Evolutionary conservation across 352 stramenopile species (phyloP).

Genomic region (Peronospora destructor): DNA sequence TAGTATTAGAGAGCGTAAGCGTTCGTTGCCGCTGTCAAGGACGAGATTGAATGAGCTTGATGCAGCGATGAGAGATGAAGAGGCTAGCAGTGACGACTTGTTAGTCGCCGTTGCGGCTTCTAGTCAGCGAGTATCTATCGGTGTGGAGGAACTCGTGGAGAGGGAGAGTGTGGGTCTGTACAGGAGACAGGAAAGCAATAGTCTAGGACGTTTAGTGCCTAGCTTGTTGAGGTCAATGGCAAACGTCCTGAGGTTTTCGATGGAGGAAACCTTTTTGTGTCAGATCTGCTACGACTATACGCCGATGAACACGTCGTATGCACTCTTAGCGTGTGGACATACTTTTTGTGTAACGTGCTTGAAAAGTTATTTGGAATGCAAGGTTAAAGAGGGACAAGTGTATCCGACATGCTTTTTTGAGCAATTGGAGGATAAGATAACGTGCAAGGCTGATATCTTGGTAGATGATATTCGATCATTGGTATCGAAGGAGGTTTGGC

Average conservation of each 20-base stretch:
- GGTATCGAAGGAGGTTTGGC: conserved; percentile 46
- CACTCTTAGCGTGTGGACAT: conserved; percentile 45
- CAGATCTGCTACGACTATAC: conserved; percentile 75
- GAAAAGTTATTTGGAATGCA: conserved; percentile 58
- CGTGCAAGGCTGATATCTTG: conserved; percentile 38
- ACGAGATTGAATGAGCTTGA: conserved; percentile 20
- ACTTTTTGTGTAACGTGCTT: conserved; percentile 57
- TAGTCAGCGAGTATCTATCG: conserved; percentile 7
- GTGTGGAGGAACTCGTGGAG: conserved; percentile 6
- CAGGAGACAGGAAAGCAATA: conserved; percentile 27
- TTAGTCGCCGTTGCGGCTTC: conserved; percentile 17
- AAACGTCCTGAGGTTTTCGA: conserved; percentile 45
- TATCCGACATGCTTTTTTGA: conserved; percentile 68
- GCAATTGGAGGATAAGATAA: conserved; percentile 22
- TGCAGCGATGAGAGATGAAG: conserved; percentile 2
- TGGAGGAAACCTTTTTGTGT: conserved; percentile 67
- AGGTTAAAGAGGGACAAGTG: conserved; percentile 63
- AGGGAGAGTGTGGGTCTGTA: conserved; percentile 8
- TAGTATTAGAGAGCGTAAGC: conserved; percentile 21
- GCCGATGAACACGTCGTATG: conserved; percentile 27
- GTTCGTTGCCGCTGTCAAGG: conserved; percentile 18
- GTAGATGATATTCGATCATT: conserved; percentile 40
- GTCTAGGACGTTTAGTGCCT: conserved; percentile 32
- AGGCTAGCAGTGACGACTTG: conserved; percentile 2
- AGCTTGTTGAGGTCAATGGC: conserved; percentile 46